Base-by-base conservation (phyloP, 495 filamentous ascomycete genomes). In the Penicillium egyptiacum region DNA sequence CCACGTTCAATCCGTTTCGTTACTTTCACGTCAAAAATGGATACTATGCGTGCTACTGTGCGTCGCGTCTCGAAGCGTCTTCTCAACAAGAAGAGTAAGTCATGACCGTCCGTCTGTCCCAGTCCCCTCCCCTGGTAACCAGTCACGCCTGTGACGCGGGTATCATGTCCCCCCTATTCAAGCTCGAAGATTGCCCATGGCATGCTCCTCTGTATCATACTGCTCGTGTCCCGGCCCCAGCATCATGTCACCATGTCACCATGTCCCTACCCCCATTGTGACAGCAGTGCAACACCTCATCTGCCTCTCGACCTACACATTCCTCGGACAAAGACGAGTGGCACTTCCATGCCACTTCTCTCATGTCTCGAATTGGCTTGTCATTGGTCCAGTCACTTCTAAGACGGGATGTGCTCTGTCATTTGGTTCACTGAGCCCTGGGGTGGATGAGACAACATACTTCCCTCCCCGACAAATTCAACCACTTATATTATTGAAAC, bases 61-160 rank as follows among this genome's bases (percentile, higher is more conserved):
- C 53, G 53, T 11, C 53, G 53, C 6, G 14, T 47, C 31, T 55
- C 53, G 14, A 55, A 39, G 42, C 43, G 53, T 20, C 19, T 55
- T 26, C 31, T 19, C 30, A 20, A 20, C 20, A 55, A 37, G 33
- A 50, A 46, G 25, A 11, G 53, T 55, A 47, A 47, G 53, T 44
- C 16, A 33, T 44, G 2, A 14, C 23, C 26, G 9, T 45, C 28
- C 8, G 8, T 39, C 14, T 52, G 16, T 30, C 31, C 22, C 20
- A 23, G 16, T 30, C 52, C 30, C 20, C 40, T 22, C 16, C 39
- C 23, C 25, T 25, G 16, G 14, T 23, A 16, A 11, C 52, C 20
- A 17, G 49, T 41, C 22, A 40, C 16, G 5, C 31, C 17, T 33
- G 16, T 30, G 5, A 26, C 3, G 28, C 4, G 9, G 45, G 20